Evolutionary conservation across 108 stramenopile species (phyloP).

Genomic region (Aurantiochytrium sp.): DNA sequence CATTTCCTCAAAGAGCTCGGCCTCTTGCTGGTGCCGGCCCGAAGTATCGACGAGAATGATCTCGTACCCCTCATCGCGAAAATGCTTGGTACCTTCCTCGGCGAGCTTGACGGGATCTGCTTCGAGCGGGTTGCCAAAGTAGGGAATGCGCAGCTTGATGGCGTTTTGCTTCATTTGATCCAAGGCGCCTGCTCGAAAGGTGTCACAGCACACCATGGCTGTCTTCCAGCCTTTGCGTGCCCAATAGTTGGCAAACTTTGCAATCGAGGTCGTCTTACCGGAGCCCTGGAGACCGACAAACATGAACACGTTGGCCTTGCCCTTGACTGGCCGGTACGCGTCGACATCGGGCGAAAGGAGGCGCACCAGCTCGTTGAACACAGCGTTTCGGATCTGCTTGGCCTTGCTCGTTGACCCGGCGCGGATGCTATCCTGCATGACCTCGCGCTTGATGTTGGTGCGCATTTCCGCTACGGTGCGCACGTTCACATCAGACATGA

Average conservation of each 20-base stretch:
- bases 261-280: conserved; percentile 95
- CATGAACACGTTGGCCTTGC: conserved; percentile 83
- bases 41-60: conserved; percentile 94
- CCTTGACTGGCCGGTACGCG: conserved; percentile 67
- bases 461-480: conserved; percentile 67
- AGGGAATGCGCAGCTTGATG: conserved; percentile 84
- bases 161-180: conserved; percentile 98
- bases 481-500: conserved; percentile 91
- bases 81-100: conserved; percentile 87
- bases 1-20: conserved; percentile 93
- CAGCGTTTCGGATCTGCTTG: conserved; percentile 73
- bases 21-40: conserved; percentile 88
- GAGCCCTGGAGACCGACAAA: conserved; percentile 96
- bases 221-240: conserved; percentile 72
- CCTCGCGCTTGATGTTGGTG: conserved; percentile 66
- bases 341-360: conserved; percentile 54
- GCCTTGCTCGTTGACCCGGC: conserved; percentile 26
- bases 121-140: conserved; percentile 86
- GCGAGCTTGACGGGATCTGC: conserved; percentile 90
- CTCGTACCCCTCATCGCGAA: conserved; percentile 80
- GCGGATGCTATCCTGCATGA: conserved; percentile 34
- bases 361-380: conserved; percentile 74
- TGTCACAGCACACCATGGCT: conserved; percentile 94
- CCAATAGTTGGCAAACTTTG: conserved; percentile 93
- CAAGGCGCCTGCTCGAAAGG: conserved; percentile 94